Evolutionary conservation across 306 rosid species (phyloP), one percentile per base, ranked within the genome.

Genomic region (Cercis canadensis): DNA sequence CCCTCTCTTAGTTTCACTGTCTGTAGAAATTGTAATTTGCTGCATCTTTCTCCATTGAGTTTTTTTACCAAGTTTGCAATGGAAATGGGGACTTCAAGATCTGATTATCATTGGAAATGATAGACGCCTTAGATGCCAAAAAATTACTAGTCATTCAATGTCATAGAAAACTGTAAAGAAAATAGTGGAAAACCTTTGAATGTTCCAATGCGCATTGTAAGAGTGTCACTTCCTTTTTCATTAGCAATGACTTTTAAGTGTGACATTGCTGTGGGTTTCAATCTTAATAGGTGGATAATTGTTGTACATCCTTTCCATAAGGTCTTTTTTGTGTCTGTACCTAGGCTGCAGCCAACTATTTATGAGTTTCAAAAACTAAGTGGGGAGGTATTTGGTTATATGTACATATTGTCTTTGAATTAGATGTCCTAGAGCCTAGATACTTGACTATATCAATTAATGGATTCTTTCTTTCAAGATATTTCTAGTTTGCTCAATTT

Each of bases 341-440:
- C 5, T 45, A 47, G 53, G 62, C 57, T 70, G 45, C 45, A 49
- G 57, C 53, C 29, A 76, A 69, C 17, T 37, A 45, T 34, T 9
- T n/a, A 13, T 37, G 49, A 18, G 67, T 50, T 14, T 56, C 44
- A 41, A 72, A 65, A 65, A n/a, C 19, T 21, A 60, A 58, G 59
- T 45, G 45, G n/a, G 47, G 33, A 68, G 33, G 34, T 37, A n/a
- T n/a, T n/a, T n/a, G n/a, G 65, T 41, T 39, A 40, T 4, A 15
- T 56, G 18, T 21, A 39, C 17, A 14, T 51, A 21, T 64, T 41
- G 18, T 34, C 65, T 31, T 31, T n/a, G 46, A 36, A 31, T 50
- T 50, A 31, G 65, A 65, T 72, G 59, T 41, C 53, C 17, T n/a
- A 65, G 60, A 58, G 52, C 39, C 21, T 72, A 50, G 56, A 71